Evolutionary conservation across 352 stramenopile species (phyloP).

Genomic region (Pythium chondricola): DNA sequence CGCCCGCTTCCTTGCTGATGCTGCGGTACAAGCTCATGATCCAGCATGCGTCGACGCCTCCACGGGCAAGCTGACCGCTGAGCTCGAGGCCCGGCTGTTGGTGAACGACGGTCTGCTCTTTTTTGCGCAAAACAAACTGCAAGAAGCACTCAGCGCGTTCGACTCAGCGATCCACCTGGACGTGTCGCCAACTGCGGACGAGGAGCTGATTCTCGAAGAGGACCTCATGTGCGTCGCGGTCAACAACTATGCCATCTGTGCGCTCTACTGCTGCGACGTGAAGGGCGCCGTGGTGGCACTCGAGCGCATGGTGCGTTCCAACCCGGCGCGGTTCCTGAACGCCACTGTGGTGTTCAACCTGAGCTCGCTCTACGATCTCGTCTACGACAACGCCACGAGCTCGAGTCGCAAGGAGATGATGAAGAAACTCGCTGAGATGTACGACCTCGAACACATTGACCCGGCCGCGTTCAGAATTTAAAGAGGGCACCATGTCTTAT

Average conservation of each 20-base stretch:
- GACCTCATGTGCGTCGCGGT: conserved; percentile 62
- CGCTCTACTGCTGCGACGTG: conserved; percentile 78
- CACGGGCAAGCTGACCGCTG: neutral
- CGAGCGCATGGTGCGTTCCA: conserved; percentile 62
- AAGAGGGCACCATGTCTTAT: neutral
- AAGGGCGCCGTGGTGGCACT: conserved; percentile 58
- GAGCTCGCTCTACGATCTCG: conserved; percentile 75
- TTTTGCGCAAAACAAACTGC: conserved; percentile 76
- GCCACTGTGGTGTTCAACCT: conserved; percentile 74
- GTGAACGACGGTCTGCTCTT: conserved; percentile 70
- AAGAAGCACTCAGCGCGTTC: conserved; percentile 71
- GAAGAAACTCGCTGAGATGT: conserved; percentile 64
- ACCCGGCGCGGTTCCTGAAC: conserved; percentile 66
- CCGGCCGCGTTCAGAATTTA: conserved; percentile 65
- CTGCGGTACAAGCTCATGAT: neutral
- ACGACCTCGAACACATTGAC: conserved; percentile 75
- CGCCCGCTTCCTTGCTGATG: conserved; percentile 26
- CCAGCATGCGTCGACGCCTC: neutral
- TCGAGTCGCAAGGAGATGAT: conserved; percentile 82
- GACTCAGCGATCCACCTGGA: conserved; percentile 55
- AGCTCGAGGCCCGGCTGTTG: conserved; percentile 47
- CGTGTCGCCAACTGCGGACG: conserved; percentile 18
- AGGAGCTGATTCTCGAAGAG: conserved; percentile 49
- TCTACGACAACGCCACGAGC: conserved; percentile 71
- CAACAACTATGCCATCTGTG: conserved; percentile 81